Evolutionary conservation across 768 basidiomycete genomes (phyloP).

Genomic region (Piloderma croceum): DNA sequence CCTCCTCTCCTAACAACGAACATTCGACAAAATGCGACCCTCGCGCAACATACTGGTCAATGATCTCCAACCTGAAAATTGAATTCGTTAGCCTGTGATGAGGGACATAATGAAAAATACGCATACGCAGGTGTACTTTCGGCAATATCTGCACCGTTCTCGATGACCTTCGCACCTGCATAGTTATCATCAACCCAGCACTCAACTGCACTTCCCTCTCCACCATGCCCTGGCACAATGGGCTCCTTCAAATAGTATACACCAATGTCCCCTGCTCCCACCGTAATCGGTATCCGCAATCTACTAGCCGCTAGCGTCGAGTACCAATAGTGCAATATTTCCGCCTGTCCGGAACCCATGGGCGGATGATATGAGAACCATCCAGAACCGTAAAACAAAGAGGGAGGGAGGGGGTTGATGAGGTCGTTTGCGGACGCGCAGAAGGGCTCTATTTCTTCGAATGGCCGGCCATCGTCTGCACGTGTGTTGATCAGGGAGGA

Average conservation of each 20-base stretch:
- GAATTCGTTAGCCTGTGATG: constrained; percentile 5
- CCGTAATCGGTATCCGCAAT: constrained; percentile 76
- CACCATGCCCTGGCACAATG: constrained; percentile 27
- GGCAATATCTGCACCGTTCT: constrained; percentile 66
- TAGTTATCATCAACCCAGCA: constrained; percentile 99
- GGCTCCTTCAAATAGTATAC: constrained; percentile 86
- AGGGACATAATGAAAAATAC: constrained; percentile 3
- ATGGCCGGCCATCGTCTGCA: constrained; percentile 48
- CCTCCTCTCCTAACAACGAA: constrained; percentile 81
- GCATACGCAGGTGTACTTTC: constrained; percentile 66
- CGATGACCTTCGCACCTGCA: constrained; percentile 65
- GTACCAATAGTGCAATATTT: constrained; percentile 78
- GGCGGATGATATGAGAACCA: constrained; percentile 79
- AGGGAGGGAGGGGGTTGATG: constrained; percentile 93
- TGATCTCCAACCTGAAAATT: constrained; percentile 62
- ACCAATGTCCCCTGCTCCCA: constrained; percentile 88
- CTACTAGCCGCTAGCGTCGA: constrained; percentile 79
- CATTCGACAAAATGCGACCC: constrained; percentile 96
- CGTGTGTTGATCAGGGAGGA: constrained; percentile 64
- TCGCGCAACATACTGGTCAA: constrained; percentile 78
- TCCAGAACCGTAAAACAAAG: constrained; percentile 88
- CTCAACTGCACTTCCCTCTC: constrained; percentile 65
- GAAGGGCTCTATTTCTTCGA: constrained; percentile 84
- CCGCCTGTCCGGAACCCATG: constrained; percentile 29
- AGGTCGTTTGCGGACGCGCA: constrained; percentile 97